Base-by-base conservation (phyloP, 2,329 filamentous ascomycete species). In the Aspergillus sp. region DNA sequence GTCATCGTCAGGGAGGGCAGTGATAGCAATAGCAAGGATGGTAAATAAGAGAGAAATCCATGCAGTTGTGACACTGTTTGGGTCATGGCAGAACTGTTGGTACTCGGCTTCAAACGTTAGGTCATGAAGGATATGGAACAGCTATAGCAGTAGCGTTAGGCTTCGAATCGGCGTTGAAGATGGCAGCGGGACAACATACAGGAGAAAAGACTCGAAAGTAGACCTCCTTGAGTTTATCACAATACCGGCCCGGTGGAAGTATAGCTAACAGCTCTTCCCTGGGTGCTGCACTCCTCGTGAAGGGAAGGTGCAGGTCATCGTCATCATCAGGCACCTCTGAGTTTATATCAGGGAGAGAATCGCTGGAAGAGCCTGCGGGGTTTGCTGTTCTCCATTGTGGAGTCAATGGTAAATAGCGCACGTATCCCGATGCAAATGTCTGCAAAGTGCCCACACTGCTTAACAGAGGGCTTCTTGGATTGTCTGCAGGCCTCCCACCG, bases 61-160 rank as follows among this genome's bases (percentile, higher is more conserved):
- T 46, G 73, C 68, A 2, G 68, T 68, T 6, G 73, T 69, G 6
- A 74, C 73, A 43, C 70, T 71, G 50, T 64, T 61, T 1, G 73
- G 68, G 37, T 73, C 68, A 56, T 74, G 68, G 35, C 68, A 68
- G 52, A 77, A 77, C 17, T 68, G 65, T 40, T 70, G 67, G 57
- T 77, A 77, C 55, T 76, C 72, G 14, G 67, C 68, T 37, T 75
- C 68, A 39, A 77, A 77, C 4, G 73, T 75, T 45, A 74, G 66
- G 55, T 77, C 74, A 51, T 77, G 75, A 9, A 77, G 69, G 45
- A 77, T 70, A 62, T 77, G 75, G 49, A 77, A 77, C 12, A 77
- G 63, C 69, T 71, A 37, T 41, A 15, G 14, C 15, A 31, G 8
- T 31, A 31, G 27, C 9, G 27, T 51, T 44, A 41, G 17, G 19